Evolutionary conservation across 2,329 filamentous ascomycete genomes (phyloP), one percentile per base, ranked within the genome.

Genomic region (Aspergillus ruber): DNA sequence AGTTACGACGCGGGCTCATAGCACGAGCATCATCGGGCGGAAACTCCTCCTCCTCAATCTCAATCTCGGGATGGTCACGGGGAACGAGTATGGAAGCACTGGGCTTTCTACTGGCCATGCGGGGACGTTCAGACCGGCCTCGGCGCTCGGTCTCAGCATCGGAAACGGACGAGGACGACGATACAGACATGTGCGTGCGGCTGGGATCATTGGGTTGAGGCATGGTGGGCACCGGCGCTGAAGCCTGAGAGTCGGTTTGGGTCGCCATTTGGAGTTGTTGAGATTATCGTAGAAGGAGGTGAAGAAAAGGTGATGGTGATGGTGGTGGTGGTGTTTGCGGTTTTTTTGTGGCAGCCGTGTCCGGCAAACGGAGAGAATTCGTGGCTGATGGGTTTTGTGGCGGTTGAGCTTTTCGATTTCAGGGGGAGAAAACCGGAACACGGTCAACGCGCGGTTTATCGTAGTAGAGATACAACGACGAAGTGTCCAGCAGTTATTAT

Each of bases 1-100:
- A 94, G 55, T 89, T 95, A 60, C 91, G 77, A 57, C 91, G 78
- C 2, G 91, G 91, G 66, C 90, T 96, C 91, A 98, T 97, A 51
- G 89, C 87, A 61, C 91, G 78, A 52, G 93, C 90, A 67, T 96
- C 90, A 65, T 89, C 86, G 20, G 90, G 86, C 21, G 90, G 88
- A 58, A 90, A 87, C 53, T 88, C 79, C 52, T 86, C 80, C 54
- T 88, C 84, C 51, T 84, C 73, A 32, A 87, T 81, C 55, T 88
- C 85, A 51, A 88, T 82, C 50, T 85, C 82, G 17, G 80, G 82
- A 59, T 80, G 86, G 62, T 91, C 86, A 56, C 88, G 81, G 32
- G 86, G 85, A 35, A 94, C 85, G 54, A 90, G 86, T 55, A 93
- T 85, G 42, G 88, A 89, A 48, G 86, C 86, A 64, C 86, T 91